Percentiles rank a stretch among this genome's conserved stretches.
Conservation (phyloP, 2,329 filamentous ascomycete genomes). For the Verticillium zaregamsianum region DNA sequence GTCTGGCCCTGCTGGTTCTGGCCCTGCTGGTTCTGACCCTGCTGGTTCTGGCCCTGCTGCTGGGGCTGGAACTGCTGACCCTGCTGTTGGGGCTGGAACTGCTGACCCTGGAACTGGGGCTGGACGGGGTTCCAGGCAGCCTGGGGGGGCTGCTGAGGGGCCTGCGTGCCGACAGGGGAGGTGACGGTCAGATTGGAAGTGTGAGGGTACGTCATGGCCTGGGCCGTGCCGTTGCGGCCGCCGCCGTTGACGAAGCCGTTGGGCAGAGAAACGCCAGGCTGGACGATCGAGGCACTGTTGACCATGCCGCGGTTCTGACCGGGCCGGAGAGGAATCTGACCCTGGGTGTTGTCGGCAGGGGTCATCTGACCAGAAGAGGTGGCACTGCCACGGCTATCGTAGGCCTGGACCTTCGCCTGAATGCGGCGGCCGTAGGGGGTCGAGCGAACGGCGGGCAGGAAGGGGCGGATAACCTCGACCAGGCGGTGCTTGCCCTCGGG, state of each 20-base stretch:
- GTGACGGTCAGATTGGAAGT: slow-evolving; percentile 26
- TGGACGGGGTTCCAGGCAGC: slow-evolving; percentile 4
- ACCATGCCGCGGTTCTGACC: slow-evolving; percentile 37
- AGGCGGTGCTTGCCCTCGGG: slow-evolving; percentile 68
- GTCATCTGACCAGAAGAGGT: slow-evolving; percentile 45
- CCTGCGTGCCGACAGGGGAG: slow-evolving; percentile 12
- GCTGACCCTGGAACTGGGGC: slow-evolving; percentile 15
- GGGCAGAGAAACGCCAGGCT: slow-evolving; percentile 18
- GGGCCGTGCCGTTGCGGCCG: slow-evolving; percentile 14
- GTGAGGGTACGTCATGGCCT: slow-evolving; percentile 22
- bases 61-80: slow-evolving; percentile 1
- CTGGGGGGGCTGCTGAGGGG: slow-evolving; percentile 8
- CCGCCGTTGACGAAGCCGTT: slow-evolving; percentile 23
- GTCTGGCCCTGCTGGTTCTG: slow-evolving; percentile 5
- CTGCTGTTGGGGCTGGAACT: not conserved
- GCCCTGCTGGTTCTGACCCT: not conserved
- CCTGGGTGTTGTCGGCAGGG: slow-evolving; percentile 47
- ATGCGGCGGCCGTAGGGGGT: slow-evolving; percentile 95
- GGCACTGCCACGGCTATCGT: slow-evolving; percentile 44
- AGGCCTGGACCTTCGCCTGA: slow-evolving; percentile 74
- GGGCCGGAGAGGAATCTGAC: slow-evolving; percentile 48
- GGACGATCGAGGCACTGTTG: slow-evolving; percentile 31
- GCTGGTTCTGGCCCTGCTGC: too few relatives aligned
- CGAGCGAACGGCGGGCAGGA: slow-evolving; percentile 78
- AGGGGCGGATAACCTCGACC: slow-evolving; percentile 79